Conservation (phyloP, 2,329 filamentous ascomycete species). For the Curvularia sp. region DNA sequence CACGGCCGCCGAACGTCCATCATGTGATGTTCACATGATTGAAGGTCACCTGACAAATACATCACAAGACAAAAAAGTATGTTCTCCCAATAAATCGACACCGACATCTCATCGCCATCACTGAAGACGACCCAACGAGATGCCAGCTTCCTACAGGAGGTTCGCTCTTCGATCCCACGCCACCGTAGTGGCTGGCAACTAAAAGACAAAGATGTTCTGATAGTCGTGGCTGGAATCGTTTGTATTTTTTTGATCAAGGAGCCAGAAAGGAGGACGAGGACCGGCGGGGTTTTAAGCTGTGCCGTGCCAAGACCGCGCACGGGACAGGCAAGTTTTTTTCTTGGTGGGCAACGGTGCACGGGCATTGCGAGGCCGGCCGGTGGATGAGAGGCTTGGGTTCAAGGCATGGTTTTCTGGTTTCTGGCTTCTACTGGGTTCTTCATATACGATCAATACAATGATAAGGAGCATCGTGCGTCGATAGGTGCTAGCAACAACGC, state of each 20-base stretch:
- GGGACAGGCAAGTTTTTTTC: background rate
- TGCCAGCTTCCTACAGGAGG: slow-evolving; percentile 71
- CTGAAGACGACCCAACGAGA: slow-evolving; percentile 72
- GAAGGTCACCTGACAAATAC: background rate
- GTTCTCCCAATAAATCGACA: slow-evolving; percentile 74
- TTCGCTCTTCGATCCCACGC: slow-evolving; percentile 68
- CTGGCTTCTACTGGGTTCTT: background rate
- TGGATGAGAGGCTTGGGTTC: background rate
- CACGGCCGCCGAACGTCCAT: background rate
- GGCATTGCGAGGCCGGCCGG: background rate
- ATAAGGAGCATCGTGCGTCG: background rate
- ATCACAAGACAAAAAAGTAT: slow-evolving; percentile 49
- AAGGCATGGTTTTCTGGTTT: background rate
- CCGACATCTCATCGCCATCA: slow-evolving; percentile 74
- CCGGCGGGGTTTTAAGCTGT: slow-evolving; percentile 33
- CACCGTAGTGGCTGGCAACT: slow-evolving; percentile 71
- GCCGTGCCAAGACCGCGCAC: slow-evolving; percentile 16
- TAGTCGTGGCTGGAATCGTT: slow-evolving; percentile 74
- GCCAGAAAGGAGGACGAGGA: slow-evolving; percentile 52
- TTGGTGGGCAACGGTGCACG: slow-evolving; percentile 1
- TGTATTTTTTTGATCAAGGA: slow-evolving; percentile 65
- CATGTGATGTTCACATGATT: background rate
- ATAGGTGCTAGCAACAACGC: background rate
- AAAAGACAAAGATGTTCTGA: slow-evolving; percentile 62
- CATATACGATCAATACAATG: background rate